phyloP scores from a whole-genome alignment of 75 land plant genomes.

The Selaginella tamariscina region DNA sequence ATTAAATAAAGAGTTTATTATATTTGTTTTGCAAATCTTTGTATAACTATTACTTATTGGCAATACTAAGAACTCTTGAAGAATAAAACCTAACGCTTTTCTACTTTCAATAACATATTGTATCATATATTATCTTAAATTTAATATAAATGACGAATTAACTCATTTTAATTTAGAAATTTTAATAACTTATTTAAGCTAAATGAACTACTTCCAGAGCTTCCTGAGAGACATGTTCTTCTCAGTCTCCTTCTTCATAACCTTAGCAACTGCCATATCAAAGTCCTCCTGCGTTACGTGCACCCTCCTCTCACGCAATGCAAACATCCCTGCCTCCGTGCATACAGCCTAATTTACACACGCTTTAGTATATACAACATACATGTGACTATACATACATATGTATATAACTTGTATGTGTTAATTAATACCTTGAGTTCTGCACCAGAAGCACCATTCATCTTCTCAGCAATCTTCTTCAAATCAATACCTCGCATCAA shows the following conservation, averaged over 20 bases:
- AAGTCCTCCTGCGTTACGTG: constrained; percentile 7
- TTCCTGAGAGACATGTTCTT: constrained; percentile 10
- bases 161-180: not conserved
- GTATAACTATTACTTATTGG: too few species aligned
- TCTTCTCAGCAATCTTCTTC: constrained; percentile 12
- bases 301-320: constrained; percentile 1
- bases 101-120: too few species aligned
- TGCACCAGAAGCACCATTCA: constrained; percentile 8
- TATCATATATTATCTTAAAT: too few species aligned
- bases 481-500: constrained; percentile 4
- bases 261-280: constrained; percentile 9
- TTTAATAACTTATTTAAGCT: too few species aligned
- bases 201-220: constrained; percentile 3
- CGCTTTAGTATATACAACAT: not conserved
- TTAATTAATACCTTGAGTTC: not conserved
- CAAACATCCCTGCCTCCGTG: constrained; percentile 12
- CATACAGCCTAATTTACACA: constrained; percentile 5
- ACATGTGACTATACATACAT: not conserved
- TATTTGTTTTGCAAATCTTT: too few species aligned
- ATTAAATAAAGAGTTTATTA: too few species aligned
- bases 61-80: too few species aligned
- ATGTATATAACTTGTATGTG: too few species aligned
- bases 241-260: constrained; percentile 9
- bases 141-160: too few species aligned
- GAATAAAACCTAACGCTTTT: too few species aligned